Percentiles rank a stretch among this genome's conserved stretches.
Evolutionary conservation across 2,329 filamentous ascomycete species (phyloP).

Genomic region (Neofusicoccum cordaticola): DNA sequence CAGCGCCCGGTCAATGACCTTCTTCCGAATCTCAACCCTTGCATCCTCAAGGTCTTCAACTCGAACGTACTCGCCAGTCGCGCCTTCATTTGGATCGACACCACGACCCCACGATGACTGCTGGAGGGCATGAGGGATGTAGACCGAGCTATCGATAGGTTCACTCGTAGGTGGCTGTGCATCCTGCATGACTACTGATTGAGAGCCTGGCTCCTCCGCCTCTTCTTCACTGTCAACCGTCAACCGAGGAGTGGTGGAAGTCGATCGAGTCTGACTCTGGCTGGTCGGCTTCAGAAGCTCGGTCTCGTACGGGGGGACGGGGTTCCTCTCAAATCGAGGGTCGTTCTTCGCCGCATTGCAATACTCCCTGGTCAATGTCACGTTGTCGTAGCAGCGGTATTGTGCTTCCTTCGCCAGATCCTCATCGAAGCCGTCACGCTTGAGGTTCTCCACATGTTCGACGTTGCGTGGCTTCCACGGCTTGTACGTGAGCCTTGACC

Average conservation of each 20-base stretch:
- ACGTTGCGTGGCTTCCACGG: constrained; percentile 51
- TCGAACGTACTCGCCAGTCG: constrained; percentile 48
- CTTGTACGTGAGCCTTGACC: constrained; percentile 47
- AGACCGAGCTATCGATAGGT: neutral
- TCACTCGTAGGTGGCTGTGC: constrained; percentile 11
- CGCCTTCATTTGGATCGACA: neutral
- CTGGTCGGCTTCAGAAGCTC: constrained; percentile 22
- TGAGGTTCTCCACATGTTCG: constrained; percentile 45
- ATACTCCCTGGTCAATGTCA: constrained; percentile 66
- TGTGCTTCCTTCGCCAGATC: constrained; percentile 74
- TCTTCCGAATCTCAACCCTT: constrained; percentile 67
- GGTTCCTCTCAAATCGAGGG: constrained; percentile 60
- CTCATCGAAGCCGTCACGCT: constrained; percentile 48
- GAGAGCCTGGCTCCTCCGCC: constrained; percentile 29
- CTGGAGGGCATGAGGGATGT: constrained; percentile 2
- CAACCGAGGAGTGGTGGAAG: constrained; percentile 5
- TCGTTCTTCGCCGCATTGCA: constrained; percentile 62
- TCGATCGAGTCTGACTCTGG: constrained; percentile 20
- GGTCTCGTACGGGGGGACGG: constrained; percentile 56
- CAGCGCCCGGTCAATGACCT: constrained; percentile 83
- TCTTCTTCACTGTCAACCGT: constrained; percentile 18
- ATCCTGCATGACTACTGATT: constrained; percentile 42
- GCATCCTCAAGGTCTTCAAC: constrained; percentile 78
- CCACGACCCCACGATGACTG: neutral
- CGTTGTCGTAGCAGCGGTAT: constrained; percentile 73